Percentiles rank a stretch among this genome's conserved stretches.
phyloP scores from a whole-genome alignment of 2,329 filamentous ascomycete genomes.

The Gnomoniopsis smithogilvyi region DNA sequence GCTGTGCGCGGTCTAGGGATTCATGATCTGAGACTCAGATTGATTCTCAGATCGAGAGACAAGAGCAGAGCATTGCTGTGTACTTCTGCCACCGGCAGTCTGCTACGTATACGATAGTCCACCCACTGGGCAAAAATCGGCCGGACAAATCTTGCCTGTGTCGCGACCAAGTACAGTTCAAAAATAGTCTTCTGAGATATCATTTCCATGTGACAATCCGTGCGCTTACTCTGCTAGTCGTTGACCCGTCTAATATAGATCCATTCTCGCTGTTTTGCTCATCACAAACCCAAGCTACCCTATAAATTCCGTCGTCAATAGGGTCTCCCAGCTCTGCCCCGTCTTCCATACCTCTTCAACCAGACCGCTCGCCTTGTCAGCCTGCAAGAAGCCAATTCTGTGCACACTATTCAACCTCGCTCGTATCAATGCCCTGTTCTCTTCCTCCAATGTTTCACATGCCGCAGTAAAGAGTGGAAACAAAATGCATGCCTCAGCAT shows the following conservation, averaged over 20 bases:
- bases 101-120: too few relatives aligned
- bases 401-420: conserved; percentile 66
- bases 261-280: background rate
- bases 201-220: background rate
- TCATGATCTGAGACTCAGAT: too few relatives aligned
- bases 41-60: background rate
- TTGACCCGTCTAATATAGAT: background rate
- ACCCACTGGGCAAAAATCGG: too few relatives aligned
- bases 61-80: background rate
- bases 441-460: conserved; percentile 61
- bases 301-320: conserved; percentile 66
- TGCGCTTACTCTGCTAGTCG: background rate
- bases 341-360: conserved; percentile 70
- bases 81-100: too few relatives aligned
- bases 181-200: background rate
- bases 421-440: conserved; percentile 58
- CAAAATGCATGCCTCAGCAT: conserved; percentile 70
- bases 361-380: conserved; percentile 57
- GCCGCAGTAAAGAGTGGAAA: conserved; percentile 84
- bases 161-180: background rate
- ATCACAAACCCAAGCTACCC: conserved; percentile 40
- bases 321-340: conserved; percentile 65
- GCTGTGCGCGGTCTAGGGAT: too few relatives aligned
- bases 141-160: too few relatives aligned
- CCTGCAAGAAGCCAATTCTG: conserved; percentile 72